Percentiles rank a stretch among this genome's conserved stretches.
Conservation (phyloP, 345 rosid species). For the Erysimum cheiranthoides region DNA sequence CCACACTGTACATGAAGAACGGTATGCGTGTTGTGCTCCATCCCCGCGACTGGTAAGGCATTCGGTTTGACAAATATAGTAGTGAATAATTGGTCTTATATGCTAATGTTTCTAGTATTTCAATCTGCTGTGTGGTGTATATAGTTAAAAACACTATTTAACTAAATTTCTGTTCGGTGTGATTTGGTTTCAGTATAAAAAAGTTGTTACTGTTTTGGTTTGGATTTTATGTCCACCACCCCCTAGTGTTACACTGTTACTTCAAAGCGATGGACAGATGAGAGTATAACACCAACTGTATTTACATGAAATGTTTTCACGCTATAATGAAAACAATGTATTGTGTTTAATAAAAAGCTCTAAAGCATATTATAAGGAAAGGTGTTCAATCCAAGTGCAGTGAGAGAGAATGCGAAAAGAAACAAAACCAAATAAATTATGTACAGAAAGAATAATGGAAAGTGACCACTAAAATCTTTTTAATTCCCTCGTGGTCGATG, state of each 20-base stretch:
- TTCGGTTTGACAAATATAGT: background rate
- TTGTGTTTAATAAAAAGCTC: background rate
- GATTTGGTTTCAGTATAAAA: background rate
- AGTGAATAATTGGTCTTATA: background rate
- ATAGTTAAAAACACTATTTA: background rate
- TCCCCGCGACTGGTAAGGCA: constrained; percentile 45
- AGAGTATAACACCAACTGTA: background rate
- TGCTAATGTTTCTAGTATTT: background rate
- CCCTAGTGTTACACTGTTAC: background rate
- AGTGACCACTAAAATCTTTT: background rate
- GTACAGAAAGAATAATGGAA: constrained; percentile 27
- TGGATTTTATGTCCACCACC: background rate
- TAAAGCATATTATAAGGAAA: constrained; percentile 4
- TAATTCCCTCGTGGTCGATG: background rate
- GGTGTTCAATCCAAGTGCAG: constrained; percentile 6
- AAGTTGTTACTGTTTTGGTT: background rate
- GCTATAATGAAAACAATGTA: background rate
- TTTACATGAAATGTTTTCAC: background rate
- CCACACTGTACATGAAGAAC: constrained; percentile 79
- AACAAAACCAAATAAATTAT: background rate
- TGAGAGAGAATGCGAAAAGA: background rate
- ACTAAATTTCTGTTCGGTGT: background rate
- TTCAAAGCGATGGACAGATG: background rate
- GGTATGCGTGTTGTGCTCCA: constrained; percentile 58
- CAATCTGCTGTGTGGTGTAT: background rate